Evolutionary conservation across 2,329 filamentous ascomycete genomes (phyloP), one percentile per base, ranked within the genome.

Genomic region (Nakataea oryzae): DNA sequence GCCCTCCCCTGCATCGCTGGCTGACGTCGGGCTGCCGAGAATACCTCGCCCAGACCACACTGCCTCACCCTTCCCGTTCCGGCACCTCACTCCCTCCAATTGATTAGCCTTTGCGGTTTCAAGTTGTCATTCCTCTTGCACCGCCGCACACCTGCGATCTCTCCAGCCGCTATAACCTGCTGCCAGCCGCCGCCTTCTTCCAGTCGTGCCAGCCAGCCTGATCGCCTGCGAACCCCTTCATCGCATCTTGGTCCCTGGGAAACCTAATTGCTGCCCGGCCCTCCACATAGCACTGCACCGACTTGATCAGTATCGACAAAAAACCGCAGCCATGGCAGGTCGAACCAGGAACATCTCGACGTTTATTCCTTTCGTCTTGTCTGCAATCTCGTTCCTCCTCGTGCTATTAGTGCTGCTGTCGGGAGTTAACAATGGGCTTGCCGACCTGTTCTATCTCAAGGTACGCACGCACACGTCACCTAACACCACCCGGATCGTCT

Each of bases 401-500:
- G 14, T 63, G 0, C 63, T 64, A 3, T 30, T 69, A 7, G 29
- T 67, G 30, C 57, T 69, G 14, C 63, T 68, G 24, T 62, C 63
- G 2, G 67, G 67, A 11, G 62, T 68, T 28, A 63, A 65, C 54
- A 64, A 66, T 54, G 26, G 34, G 11, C 56, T 70, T 26, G 61
- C 58, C 3, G 60, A 64, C 8, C 56, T 73, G 54, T 70, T 71
- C 56, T 75, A 72, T 64, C 61, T 77, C 41, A 74, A 70, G 67
- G 74, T 73, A 66, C 57, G 57, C 12, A 29, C 2, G 8, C 34
- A 27, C 34, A 27, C 55, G 65, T 60, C 27, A 11, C 57, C 14
- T n/a, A 21, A 1, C 50, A 17, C 29, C 13, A 17, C 34, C 12
- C 1, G 14, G 6, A 41, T 1, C 24, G 7, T 28, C 4, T 59